Percentiles rank a stretch among this genome's conserved stretches.
phyloP scores from a whole-genome alignment of 2,329 filamentous ascomycete genomes.

The Periglandula ipomoeae region DNA sequence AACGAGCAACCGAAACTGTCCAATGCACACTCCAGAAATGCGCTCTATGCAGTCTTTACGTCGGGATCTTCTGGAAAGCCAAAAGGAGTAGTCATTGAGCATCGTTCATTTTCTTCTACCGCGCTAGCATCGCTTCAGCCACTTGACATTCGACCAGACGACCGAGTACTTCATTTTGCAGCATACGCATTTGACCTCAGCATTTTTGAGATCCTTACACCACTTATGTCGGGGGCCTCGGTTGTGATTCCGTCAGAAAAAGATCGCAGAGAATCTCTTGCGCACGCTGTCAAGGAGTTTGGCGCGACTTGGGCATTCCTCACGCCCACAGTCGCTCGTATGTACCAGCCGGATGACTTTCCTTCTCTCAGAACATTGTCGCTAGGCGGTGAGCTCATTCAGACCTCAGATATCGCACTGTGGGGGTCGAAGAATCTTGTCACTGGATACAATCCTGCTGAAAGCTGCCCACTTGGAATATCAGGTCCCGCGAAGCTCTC shows the following conservation, averaged over 20 bases:
- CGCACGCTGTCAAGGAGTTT: constrained; percentile 8
- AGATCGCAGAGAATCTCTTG: constrained; percentile 7
- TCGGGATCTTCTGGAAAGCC: constrained; percentile 42
- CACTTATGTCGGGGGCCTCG: constrained; percentile 9
- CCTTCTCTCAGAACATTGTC: constrained; percentile 11
- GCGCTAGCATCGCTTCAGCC: background rate
- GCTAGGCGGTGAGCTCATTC: constrained; percentile 15
- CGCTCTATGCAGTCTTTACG: constrained; percentile 36
- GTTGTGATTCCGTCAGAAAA: constrained; percentile 13
- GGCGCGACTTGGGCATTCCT: constrained; percentile 6
- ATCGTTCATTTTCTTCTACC: constrained; percentile 4
- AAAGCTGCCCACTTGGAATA: constrained; percentile 4
- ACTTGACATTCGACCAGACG: background rate
- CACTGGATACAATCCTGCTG: constrained; percentile 31
- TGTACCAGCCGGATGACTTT: constrained; percentile 5
- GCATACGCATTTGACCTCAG: constrained; percentile 13
- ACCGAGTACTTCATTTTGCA: constrained; percentile 8
- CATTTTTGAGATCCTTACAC: constrained; percentile 10
- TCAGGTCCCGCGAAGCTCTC: constrained; percentile 14
- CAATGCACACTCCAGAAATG: background rate
- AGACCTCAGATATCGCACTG: constrained; percentile 20
- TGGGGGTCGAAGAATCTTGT: constrained; percentile 17
- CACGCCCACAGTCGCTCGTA: constrained; percentile 8
- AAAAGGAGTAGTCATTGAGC: constrained; percentile 23
- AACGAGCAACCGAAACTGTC: background rate